Conservation (phyloP, 2,329 filamentous ascomycete genomes). For the Leptographium wingfieldii region DNA sequence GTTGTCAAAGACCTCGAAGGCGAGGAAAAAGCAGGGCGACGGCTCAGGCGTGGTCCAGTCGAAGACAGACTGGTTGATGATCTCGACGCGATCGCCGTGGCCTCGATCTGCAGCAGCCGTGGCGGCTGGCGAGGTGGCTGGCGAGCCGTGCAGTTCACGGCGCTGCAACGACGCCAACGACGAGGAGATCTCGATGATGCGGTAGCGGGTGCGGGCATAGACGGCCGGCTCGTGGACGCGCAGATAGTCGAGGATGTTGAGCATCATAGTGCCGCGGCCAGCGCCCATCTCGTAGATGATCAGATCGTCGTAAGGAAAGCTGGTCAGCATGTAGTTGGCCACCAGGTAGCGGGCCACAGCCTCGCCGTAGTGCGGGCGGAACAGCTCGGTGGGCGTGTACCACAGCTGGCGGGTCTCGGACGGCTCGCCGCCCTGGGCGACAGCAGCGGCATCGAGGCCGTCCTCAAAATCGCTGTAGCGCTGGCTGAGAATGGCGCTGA, state of each 20-base stretch:
- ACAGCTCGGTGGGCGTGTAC: slow-evolving; percentile 97
- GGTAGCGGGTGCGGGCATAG: slow-evolving; percentile 85
- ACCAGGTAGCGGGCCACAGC: slow-evolving; percentile 93
- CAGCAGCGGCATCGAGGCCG: slow-evolving; percentile 57
- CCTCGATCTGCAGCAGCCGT: slow-evolving; percentile 44
- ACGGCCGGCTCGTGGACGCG: slow-evolving; percentile 79
- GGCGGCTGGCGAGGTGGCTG: neutral
- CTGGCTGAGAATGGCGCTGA: slow-evolving; percentile 61
- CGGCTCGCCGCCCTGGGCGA: slow-evolving; percentile 42
- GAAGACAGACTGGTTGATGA: slow-evolving; percentile 90
- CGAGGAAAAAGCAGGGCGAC: slow-evolving; percentile 91
- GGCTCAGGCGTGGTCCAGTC: slow-evolving; percentile 85
- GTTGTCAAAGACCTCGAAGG: slow-evolving; percentile 97
- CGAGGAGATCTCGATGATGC: slow-evolving; percentile 89
- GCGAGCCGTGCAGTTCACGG: slow-evolving; percentile 39
- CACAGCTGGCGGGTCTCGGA: slow-evolving; percentile 75
- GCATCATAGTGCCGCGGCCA: slow-evolving; percentile 93
- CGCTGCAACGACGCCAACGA: slow-evolving; percentile 68
- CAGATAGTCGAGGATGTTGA: slow-evolving; percentile 96
- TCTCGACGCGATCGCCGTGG: slow-evolving; percentile 77
- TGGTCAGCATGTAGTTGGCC: slow-evolving; percentile 86
- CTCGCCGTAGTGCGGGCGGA: slow-evolving; percentile 92
- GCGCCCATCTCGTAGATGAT: slow-evolving; percentile 99
- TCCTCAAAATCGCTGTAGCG: slow-evolving; percentile 90
- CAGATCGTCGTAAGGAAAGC: slow-evolving; percentile 91